phyloP scores from a whole-genome alignment of 768 basidiomycete genomes.

The Termitomyces sp. region DNA sequence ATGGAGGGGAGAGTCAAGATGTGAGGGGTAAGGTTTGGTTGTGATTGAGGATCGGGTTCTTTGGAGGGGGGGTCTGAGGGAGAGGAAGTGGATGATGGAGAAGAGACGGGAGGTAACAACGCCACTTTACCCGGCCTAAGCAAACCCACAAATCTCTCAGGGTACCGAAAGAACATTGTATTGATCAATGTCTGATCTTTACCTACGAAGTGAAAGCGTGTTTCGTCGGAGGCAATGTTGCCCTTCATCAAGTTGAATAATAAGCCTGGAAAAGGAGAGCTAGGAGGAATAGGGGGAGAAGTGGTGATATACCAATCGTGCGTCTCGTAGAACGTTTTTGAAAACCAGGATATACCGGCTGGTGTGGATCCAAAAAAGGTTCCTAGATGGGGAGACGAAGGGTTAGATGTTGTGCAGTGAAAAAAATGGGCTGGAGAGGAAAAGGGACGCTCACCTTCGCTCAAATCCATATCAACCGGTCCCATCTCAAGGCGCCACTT shows the following conservation, averaged over 20 bases:
- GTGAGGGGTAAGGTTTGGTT: not conserved
- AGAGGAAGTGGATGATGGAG: too few species aligned
- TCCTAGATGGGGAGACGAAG: constrained; percentile 24
- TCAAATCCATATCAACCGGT: constrained; percentile 44
- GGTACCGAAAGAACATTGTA: constrained; percentile 37
- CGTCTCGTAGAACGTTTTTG: constrained; percentile 38
- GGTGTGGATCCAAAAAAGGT: constrained; percentile 54
- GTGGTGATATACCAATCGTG: constrained; percentile 44
- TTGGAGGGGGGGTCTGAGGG: not conserved
- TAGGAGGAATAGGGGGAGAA: constrained; percentile 13
- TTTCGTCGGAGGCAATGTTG: too few species aligned
- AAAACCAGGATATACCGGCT: constrained; percentile 38
- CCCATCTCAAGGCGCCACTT: constrained; percentile 41
- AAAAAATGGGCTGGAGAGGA: not conserved
- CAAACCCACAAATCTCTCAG: constrained; percentile 38
- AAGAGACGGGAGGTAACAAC: not conserved
- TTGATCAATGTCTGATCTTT: constrained; percentile 56
- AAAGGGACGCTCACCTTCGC: constrained; percentile 34
- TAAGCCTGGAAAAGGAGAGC: too few species aligned
- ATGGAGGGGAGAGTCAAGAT: not conserved
- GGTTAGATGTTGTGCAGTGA: not conserved
- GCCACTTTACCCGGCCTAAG: constrained; percentile 15
- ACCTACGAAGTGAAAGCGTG: constrained; percentile 37
- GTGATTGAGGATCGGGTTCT: not conserved
- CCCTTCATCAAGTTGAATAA: too few species aligned